These are phyloP conservation scores for Plasmodium reichenowi DNA, from an alignment of 169 alveolate species.

Conservation along the genomic window DNA sequence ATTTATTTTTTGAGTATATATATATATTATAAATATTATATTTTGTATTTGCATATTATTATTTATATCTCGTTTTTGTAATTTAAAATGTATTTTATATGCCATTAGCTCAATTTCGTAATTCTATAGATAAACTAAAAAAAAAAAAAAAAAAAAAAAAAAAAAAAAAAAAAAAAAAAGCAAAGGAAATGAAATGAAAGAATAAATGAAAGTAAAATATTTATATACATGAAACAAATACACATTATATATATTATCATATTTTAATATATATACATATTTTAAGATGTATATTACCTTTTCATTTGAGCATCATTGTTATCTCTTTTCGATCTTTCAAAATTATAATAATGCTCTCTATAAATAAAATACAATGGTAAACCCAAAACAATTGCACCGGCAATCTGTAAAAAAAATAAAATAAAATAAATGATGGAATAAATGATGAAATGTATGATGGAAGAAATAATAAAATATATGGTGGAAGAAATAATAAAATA, in stretches of 20 bases:
- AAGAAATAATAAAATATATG: no score
- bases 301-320: background rate
- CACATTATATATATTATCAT: background rate
- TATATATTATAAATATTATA: no score
- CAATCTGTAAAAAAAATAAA: constrained; percentile 34
- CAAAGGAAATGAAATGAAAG: no score
- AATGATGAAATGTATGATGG: no score
- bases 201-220: no score
- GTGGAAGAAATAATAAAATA: no score
- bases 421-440: no score
- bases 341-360: constrained; percentile 12
- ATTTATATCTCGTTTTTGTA: no score
- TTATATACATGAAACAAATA: background rate
- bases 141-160: no score
- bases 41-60: no score
- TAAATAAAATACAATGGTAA: constrained; percentile 33
- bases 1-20: no score
- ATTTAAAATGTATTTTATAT: background rate
- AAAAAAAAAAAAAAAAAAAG: no score
- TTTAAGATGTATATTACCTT: background rate
- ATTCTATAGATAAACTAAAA: constrained; percentile 21
- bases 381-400: constrained; percentile 43
- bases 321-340: constrained; percentile 5
- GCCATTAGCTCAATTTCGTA: constrained; percentile 17
- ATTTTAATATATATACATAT: background rate